A percentile compares a stretch with the other conserved stretches of the same genome.
Evolutionary conservation across 805 yeast species (phyloP).

Genomic region (Pichia scutulata): DNA sequence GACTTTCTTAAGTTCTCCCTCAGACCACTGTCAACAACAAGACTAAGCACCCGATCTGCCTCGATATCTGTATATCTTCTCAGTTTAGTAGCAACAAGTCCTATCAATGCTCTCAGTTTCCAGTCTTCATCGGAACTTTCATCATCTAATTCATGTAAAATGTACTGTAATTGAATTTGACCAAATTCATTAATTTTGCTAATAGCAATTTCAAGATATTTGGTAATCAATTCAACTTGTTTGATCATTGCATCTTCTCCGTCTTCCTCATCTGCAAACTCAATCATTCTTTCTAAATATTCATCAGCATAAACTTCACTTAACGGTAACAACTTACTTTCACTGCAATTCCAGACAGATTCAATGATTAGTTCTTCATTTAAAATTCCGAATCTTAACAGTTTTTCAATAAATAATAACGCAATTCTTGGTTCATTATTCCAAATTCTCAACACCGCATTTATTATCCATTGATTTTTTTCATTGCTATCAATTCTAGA

Average conservation of each 20-base stretch:
- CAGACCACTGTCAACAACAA: neutral
- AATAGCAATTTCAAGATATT: slow-evolving; percentile 6
- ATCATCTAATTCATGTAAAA: neutral
- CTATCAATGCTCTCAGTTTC: neutral
- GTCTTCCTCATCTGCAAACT: slow-evolving; percentile 11
- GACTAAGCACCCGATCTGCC: neutral
- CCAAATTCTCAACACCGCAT: slow-evolving; percentile 59
- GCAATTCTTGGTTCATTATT: slow-evolving; percentile 58
- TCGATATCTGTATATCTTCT: neutral
- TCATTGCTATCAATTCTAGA: slow-evolving; percentile 20
- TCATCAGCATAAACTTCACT: slow-evolving; percentile 41
- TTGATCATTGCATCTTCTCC: slow-evolving; percentile 17
- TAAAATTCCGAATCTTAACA: slow-evolving; percentile 40
- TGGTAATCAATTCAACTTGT: slow-evolving; percentile 9
- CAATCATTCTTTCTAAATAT: slow-evolving; percentile 22
- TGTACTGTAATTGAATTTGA: neutral
- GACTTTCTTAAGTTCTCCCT: neutral
- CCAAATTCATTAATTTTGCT: neutral
- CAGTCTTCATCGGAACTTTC: slow-evolving; percentile 2
- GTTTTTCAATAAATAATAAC: slow-evolving; percentile 45
- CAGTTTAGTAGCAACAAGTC: neutral
- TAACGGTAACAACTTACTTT: slow-evolving; percentile 26
- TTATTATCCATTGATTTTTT: slow-evolving; percentile 37
- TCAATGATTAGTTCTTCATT: slow-evolving; percentile 34
- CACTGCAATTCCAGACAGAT: slow-evolving; percentile 25